These are phyloP conservation scores for Boletus tomentosulus DNA, from an alignment of 768 basidiomycete species.

Conservation along the genomic window DNA sequence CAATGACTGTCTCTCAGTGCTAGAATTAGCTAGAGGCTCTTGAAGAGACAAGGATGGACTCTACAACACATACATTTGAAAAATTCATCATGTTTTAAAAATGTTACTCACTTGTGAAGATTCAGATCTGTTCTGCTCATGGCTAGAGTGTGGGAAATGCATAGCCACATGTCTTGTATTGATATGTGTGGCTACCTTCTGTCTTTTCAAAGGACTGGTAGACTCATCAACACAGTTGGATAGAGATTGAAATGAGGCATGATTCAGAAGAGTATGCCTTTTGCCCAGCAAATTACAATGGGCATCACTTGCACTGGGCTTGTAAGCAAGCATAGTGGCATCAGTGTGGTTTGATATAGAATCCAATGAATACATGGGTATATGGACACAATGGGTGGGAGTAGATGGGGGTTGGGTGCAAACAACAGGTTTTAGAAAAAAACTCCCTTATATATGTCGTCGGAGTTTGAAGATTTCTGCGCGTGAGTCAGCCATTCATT, in stretches of 20 bases:
- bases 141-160: neutral
- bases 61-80: neutral
- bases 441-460: constrained; percentile 5
- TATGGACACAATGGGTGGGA: neutral
- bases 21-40: neutral
- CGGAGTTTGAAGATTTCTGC: constrained; percentile 15
- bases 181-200: constrained; percentile 11
- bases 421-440: neutral
- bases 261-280: neutral
- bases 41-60: fast-evolving
- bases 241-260: neutral
- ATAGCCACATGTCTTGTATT: constrained; percentile 17
- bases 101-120: constrained; percentile 9
- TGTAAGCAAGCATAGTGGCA: neutral
- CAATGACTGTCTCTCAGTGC: neutral
- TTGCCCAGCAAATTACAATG: neutral
- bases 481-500: constrained; percentile 1
- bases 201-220: neutral
- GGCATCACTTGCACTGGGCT: neutral
- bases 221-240: neutral
- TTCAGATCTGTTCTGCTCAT: neutral
- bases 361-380: constrained; percentile 5
- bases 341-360: neutral
- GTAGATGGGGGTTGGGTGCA: neutral
- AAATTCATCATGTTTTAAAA: neutral